Evolutionary conservation across 2,329 filamentous ascomycete species (phyloP).

Genomic region (Aureobasidium sp.): DNA sequence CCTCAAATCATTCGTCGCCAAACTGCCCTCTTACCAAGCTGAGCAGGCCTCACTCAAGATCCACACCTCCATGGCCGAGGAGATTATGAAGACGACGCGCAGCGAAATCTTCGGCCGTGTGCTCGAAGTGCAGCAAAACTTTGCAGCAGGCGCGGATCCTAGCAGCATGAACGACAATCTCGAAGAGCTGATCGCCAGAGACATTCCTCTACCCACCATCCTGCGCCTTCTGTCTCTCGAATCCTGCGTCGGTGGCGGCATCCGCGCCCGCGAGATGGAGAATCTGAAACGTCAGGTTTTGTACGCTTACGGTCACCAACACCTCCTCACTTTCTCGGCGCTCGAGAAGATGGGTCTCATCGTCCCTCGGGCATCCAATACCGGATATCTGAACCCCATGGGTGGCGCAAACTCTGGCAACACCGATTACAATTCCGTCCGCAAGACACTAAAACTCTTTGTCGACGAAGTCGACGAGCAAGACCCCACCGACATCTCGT

Average conservation of each 20-base stretch:
- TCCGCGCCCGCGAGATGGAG: conserved; percentile 83
- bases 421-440: conserved; percentile 77
- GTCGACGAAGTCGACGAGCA: conserved; percentile 96
- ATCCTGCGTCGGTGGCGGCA: conserved; percentile 80
- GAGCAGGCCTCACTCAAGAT: conserved; percentile 90
- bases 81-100: conserved; percentile 87
- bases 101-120: conserved; percentile 82
- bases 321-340: conserved; percentile 79
- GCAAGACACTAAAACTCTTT: conserved; percentile 80
- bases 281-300: conserved; percentile 80
- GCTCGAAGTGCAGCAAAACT: conserved; percentile 90
- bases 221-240: conserved; percentile 84
- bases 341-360: conserved; percentile 88
- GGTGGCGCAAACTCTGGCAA: conserved; percentile 47
- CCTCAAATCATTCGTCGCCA: conserved; percentile 89
- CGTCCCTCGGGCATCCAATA: conserved; percentile 60
- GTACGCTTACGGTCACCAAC: conserved; percentile 91
- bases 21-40: conserved; percentile 82
- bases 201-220: conserved; percentile 72
- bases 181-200: conserved; percentile 87
- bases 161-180: conserved; percentile 77
- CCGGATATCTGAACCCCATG: conserved; percentile 76
- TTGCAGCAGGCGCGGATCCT: conserved; percentile 80
- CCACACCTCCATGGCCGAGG: conserved; percentile 86
- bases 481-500: conserved; percentile 90